phyloP scores from a whole-genome alignment of 257 asterid species.

The Jacaranda copaia region DNA sequence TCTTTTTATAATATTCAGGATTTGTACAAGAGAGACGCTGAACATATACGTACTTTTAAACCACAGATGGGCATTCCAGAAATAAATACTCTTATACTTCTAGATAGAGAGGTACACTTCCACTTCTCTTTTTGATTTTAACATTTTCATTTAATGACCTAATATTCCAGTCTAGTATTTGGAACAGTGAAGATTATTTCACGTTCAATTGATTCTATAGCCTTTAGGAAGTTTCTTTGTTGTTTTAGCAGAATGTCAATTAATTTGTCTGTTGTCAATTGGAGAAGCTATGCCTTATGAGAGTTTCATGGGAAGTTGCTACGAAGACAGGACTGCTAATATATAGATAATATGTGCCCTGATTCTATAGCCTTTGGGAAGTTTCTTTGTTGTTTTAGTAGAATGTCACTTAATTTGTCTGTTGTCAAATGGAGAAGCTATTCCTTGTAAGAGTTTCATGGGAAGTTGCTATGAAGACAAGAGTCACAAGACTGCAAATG shows the following conservation, averaged over 20 bases:
- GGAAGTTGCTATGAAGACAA: conserved; percentile 24
- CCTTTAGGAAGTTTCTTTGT: conserved; percentile 4
- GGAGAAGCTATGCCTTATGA: not conserved
- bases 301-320: conserved; percentile 7
- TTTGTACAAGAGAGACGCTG: conserved; percentile 20
- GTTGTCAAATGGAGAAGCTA: conserved; percentile 4
- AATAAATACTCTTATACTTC: conserved; percentile 85
- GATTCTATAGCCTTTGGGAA: not conserved
- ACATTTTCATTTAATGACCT: conserved; percentile 17
- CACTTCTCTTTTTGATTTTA: conserved; percentile 17
- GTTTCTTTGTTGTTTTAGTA: conserved; percentile 12
- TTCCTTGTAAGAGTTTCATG: not conserved
- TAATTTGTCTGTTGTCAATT: conserved; percentile 7
- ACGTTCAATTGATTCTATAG: not conserved
- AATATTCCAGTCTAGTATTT: conserved; percentile 3
- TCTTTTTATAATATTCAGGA: conserved; percentile 7
- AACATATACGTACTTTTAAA: conserved; percentile 25
- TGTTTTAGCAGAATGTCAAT: conserved; percentile 1
- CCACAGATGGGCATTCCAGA: conserved; percentile 84
- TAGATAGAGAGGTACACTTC: conserved; percentile 86
- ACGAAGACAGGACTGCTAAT: conserved; percentile 17
- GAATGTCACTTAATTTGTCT: conserved; percentile 2
- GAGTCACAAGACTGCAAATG: not conserved
- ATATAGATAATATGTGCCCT: not conserved
- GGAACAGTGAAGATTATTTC: not conserved